These are phyloP conservation scores for Urostyla sp. DNA, from an alignment of 73 alveolate species.

Conservation along the genomic window DNA sequence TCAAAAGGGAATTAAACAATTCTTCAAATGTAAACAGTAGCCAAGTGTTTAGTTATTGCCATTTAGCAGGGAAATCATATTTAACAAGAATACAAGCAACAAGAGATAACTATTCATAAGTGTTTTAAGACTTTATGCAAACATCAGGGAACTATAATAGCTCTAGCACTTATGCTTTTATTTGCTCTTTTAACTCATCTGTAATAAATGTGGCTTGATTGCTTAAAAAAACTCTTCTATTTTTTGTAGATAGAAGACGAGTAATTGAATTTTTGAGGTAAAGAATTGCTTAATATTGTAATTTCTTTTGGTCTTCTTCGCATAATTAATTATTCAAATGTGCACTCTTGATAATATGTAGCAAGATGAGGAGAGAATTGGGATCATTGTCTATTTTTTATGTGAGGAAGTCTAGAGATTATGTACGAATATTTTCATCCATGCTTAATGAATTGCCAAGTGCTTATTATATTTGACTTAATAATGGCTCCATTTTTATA, in stretches of 20 bases:
- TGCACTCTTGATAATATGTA: slow-evolving; percentile 7
- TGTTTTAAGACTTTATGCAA: slow-evolving; percentile 2
- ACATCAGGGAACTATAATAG: slow-evolving; percentile 17
- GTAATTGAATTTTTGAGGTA: slow-evolving; percentile 57
- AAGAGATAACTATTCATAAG: slow-evolving; percentile 43
- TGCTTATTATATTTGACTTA: slow-evolving; percentile 31
- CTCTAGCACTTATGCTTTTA: slow-evolving; percentile 34
- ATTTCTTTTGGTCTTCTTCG: slow-evolving; percentile 13
- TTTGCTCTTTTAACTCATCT: slow-evolving; percentile 32
- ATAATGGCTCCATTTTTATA: slow-evolving; percentile 16
- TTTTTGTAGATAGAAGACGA: slow-evolving; percentile 20
- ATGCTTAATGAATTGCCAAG: slow-evolving; percentile 24
- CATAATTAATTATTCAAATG: slow-evolving; percentile 1
- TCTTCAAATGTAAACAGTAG: slow-evolving; percentile 10
- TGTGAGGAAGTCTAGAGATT: slow-evolving; percentile 42
- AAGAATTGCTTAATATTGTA: slow-evolving; percentile 55
- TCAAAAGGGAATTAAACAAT: background rate
- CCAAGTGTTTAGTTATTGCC: slow-evolving; percentile 58
- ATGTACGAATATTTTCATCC: slow-evolving; percentile 12
- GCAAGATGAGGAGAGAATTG: slow-evolving; percentile 27
- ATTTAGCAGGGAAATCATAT: slow-evolving; percentile 58
- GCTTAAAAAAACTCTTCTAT: slow-evolving; percentile 15
- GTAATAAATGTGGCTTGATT: slow-evolving; percentile 2
- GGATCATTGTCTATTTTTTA: slow-evolving; percentile 29
- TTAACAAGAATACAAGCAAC: slow-evolving; percentile 55